Conservation (phyloP, 2,329 filamentous ascomycete species). For the Monosporascus sp. region DNA sequence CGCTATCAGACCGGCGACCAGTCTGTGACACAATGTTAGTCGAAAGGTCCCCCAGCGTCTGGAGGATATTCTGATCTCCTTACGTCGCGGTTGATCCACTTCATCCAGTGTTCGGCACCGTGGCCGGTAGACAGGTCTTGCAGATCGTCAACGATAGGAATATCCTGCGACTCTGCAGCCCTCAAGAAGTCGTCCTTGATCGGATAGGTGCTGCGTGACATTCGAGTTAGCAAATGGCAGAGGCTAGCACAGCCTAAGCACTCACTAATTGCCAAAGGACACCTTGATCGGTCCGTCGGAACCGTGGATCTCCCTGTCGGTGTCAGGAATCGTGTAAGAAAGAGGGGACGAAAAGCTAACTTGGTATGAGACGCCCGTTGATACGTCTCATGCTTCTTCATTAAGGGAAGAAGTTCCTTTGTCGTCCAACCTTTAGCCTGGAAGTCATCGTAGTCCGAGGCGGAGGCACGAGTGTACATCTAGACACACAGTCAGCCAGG, state of each 20-base stretch:
- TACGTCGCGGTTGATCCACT: conserved; percentile 72
- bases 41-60: neutral
- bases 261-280: conserved; percentile 67
- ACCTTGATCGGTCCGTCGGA: conserved; percentile 79
- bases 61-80: conserved; percentile 11
- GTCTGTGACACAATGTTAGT: conserved; percentile 32
- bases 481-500: conserved; percentile 21
- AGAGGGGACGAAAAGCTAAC: conserved; percentile 21
- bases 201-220: conserved; percentile 55
- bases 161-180: conserved; percentile 67
- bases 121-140: conserved; percentile 65
- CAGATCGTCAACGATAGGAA: conserved; percentile 68
- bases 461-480: conserved; percentile 70
- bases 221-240: conserved; percentile 10
- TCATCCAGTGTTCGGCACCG: conserved; percentile 77
- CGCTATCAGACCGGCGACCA: conserved; percentile 70
- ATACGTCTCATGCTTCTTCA: conserved; percentile 79
- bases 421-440: conserved; percentile 76
- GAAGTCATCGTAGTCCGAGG: conserved; percentile 73
- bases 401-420: conserved; percentile 67
- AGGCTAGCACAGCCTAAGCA: neutral
- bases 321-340: conserved; percentile 6
- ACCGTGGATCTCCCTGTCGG: conserved; percentile 59
- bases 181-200: conserved; percentile 78
- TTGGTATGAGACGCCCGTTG: conserved; percentile 59